Evolutionary conservation across 2,329 filamentous ascomycete species (phyloP).

Genomic region (Thelonectria blattea): DNA sequence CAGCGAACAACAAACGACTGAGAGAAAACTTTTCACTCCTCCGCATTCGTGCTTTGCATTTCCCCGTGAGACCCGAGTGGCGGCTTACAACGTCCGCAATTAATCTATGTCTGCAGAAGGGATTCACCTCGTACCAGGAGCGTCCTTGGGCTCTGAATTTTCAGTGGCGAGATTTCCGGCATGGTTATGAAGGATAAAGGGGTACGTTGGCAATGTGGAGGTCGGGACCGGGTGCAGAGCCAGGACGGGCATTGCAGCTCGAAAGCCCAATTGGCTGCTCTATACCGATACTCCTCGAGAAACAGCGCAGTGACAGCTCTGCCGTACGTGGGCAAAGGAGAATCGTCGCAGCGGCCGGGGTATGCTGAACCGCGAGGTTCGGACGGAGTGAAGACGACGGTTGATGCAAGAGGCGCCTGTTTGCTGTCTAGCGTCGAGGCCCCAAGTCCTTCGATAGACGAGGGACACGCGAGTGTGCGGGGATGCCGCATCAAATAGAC

Average conservation of each 20-base stretch:
- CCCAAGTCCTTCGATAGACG: constrained; percentile 8
- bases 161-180: constrained; percentile 17
- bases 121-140: not conserved
- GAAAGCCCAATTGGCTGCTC: too few species aligned
- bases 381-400: constrained; percentile 14
- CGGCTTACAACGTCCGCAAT: constrained; percentile 9
- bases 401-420: constrained; percentile 12
- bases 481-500: constrained; percentile 15
- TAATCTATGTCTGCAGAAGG: constrained; percentile 2
- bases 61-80: not conserved
- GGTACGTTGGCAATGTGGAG: constrained; percentile 19
- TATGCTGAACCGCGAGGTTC: constrained; percentile 11
- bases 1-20: not conserved
- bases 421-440: not conserved
- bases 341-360: not conserved
- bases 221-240: constrained; percentile 4
- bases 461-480: constrained; percentile 16
- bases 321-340: constrained; percentile 10
- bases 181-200: constrained; percentile 24
- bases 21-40: not conserved
- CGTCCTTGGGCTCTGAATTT: constrained; percentile 2
- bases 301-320: not conserved
- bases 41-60: constrained; percentile 1
- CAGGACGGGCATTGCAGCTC: constrained; percentile 1
- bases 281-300: not conserved